These are phyloP conservation scores for Starmerella asiatica DNA, from an alignment of 805 yeast species.

Conservation along the genomic window DNA sequence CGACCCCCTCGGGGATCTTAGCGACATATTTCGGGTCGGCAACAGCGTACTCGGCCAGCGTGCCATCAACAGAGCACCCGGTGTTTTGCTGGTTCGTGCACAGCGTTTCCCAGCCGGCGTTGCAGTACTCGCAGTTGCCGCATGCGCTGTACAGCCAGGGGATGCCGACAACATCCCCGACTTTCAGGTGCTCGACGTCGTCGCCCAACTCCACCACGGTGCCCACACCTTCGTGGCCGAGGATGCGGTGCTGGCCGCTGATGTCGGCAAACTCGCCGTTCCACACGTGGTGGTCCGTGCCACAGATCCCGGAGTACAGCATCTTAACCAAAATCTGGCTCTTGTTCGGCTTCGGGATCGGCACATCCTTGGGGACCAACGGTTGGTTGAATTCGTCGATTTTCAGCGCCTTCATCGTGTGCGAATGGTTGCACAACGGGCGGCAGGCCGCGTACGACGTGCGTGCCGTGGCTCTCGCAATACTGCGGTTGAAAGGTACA, in stretches of 20 bases:
- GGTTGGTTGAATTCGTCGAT: slow-evolving; percentile 55
- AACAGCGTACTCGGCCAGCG: slow-evolving; percentile 82
- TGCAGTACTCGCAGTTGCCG: slow-evolving; percentile 63
- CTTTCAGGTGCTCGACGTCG: slow-evolving; percentile 53
- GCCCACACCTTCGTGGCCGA: slow-evolving; percentile 89
- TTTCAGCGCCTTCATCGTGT: slow-evolving; percentile 43
- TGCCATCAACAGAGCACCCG: slow-evolving; percentile 82
- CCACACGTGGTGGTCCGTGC: slow-evolving; percentile 90
- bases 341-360: slow-evolving; percentile 67
- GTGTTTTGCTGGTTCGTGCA: slow-evolving; percentile 59
- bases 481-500: too few relatives aligned
- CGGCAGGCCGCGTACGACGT: too few relatives aligned
- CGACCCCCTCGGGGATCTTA: slow-evolving; percentile 56
- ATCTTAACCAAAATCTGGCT: slow-evolving; percentile 69
- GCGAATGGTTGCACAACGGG: too few relatives aligned
- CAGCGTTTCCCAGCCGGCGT: slow-evolving; percentile 50
- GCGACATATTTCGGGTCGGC: slow-evolving; percentile 86
- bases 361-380: slow-evolving; percentile 54
- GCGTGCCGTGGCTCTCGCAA: too few relatives aligned
- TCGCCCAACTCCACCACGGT: slow-evolving; percentile 65
- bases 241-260: slow-evolving; percentile 62
- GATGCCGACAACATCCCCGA: slow-evolving; percentile 72
- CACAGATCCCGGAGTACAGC: slow-evolving; percentile 85
- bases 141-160: slow-evolving; percentile 78
- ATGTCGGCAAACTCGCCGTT: slow-evolving; percentile 84